Evolutionary conservation across 176 grass and related monocot species (phyloP), one percentile per base, ranked within the genome.

Genomic region (Oryza punctata): DNA sequence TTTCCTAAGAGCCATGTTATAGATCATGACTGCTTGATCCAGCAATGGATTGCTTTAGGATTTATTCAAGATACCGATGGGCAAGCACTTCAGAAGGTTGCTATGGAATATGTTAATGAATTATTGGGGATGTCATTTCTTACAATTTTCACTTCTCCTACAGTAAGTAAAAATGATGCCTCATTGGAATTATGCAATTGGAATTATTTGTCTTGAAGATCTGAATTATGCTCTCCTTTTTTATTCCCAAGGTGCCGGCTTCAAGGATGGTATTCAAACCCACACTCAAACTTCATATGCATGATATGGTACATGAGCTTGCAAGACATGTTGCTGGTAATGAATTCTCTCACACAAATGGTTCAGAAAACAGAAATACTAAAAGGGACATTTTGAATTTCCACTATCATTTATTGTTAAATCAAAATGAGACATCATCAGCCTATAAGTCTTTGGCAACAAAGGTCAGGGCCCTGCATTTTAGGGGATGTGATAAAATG

Each of bases 231-330:
- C 11, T 57, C 16, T 75, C 4, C 13, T 2, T 43, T 64, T 65
- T 19, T 2, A 3, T 9, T 57, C 7, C 6, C 76, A 65, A 77
- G 75, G 57, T 10, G 0, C 0, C 5, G 0, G 1, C n/a, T 43
- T 0, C 75, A 63, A 10, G 57, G 50, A 54, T 54, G 3, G 18
- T 41, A 64, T 64, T 78, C 77, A 74, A 67, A 7, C 23, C 57
- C 59, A 44, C 76, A 3, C 1, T 28, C 0, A 78, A 0, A 12
- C 14, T 44, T 6, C 76, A 9, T 1, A 82, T 92, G 67, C 83
- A 89, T 70, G 77, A 83, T 33, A 40, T 92, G 47, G 78, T 92
- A 6, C 82, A 89, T 30, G 86, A 89, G 16, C 79, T 88, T 75
- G 86, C 90, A 60, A 70, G 29, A 68, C 7, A 25, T 83, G 60